Base-by-base conservation (phyloP, 148 eudicot species). In the Amaranthus cruentus region DNA sequence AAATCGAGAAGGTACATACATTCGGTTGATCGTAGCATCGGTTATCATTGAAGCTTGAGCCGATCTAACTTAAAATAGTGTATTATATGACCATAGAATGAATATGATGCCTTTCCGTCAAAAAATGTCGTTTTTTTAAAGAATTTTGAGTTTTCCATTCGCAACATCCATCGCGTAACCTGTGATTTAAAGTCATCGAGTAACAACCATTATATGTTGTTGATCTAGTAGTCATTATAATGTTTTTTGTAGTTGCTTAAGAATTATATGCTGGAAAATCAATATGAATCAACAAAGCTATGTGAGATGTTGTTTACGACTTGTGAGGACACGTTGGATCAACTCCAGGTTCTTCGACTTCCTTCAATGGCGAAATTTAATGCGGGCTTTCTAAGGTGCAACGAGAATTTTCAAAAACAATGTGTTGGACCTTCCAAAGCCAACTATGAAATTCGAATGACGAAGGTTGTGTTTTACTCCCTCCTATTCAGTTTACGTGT, bases 351-450 rank as follows among this genome's bases (percentile, higher is more conserved):
- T 63, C 96, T 95, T 78, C 85, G 91, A 69, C 92, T 92, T 74
- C 99, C 97, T 57, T 92, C 97, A 14, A 92, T 92, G 99, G 97
- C 97, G 11, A 95, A 95, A 81, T 95, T 92, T 51, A 88, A 92
- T 76, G 97, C 94, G 4, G 99, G 99, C 12, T 92, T 90, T 76
- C 88, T 87, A 57, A 88, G 79, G 9, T 95, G 99, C 89, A 95
- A 95, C 79, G 85, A 75, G 78, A 95, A 91, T 83, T 95, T 95
- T 80, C 90, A 86, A 68, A 72, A 44, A 47, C 84, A 84, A 54
- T 95, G 99, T 83, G 87, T 95, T 72, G 99, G 99, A 60, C 99
- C 99, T 75, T 88, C 97, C 70, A 95, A 95, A 87, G 81, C 61
- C 47, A 85, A 73, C 74, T 95, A 95, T 81, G 94, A 92, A 78